These are phyloP conservation scores for Thalassiosira profunda DNA, from an alignment of 108 stramenopile species.

Conservation along the genomic window DNA sequence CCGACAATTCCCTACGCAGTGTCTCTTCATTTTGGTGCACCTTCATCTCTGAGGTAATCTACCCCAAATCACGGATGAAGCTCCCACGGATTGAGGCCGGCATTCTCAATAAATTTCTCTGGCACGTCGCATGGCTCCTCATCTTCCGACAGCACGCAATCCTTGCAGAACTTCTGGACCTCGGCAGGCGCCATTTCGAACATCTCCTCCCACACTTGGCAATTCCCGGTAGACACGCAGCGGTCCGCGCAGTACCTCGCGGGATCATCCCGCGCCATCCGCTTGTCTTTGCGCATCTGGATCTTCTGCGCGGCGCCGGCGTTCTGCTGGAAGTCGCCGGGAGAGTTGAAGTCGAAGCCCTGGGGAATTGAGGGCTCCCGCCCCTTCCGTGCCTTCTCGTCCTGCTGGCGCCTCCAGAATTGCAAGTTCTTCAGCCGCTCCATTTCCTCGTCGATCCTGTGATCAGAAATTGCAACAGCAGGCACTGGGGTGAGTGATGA, in stretches of 20 bases:
- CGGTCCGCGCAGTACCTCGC: constrained; percentile 81
- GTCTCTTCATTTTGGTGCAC: too few species aligned
- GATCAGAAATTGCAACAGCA: neutral
- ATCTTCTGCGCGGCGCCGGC: constrained; percentile 20
- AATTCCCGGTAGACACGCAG: constrained; percentile 82
- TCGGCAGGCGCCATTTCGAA: constrained; percentile 67
- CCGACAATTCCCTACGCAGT: too few species aligned
- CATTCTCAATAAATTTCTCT: constrained; percentile 47
- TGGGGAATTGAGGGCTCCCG: constrained; percentile 6
- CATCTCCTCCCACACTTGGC: constrained; percentile 75
- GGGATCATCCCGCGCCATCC: constrained; percentile 69
- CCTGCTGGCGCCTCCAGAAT: constrained; percentile 19
- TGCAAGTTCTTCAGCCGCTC: constrained; percentile 14
- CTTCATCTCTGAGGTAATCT: too few species aligned
- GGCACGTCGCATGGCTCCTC: constrained; percentile 82
- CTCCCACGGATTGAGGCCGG: constrained; percentile 36
- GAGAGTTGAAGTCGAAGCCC: constrained; percentile 33
- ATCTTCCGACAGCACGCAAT: constrained; percentile 75
- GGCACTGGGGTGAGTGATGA: neutral
- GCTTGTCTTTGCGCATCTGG: constrained; percentile 53
- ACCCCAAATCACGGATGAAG: neutral
- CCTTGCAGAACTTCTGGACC: constrained; percentile 73
- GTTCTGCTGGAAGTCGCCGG: constrained; percentile 11
- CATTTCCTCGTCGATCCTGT: constrained; percentile 35
- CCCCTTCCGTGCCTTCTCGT: constrained; percentile 20